Conservation (phyloP, 768 basidiomycete species). For the Pleurotus tuber-regium region DNA sequence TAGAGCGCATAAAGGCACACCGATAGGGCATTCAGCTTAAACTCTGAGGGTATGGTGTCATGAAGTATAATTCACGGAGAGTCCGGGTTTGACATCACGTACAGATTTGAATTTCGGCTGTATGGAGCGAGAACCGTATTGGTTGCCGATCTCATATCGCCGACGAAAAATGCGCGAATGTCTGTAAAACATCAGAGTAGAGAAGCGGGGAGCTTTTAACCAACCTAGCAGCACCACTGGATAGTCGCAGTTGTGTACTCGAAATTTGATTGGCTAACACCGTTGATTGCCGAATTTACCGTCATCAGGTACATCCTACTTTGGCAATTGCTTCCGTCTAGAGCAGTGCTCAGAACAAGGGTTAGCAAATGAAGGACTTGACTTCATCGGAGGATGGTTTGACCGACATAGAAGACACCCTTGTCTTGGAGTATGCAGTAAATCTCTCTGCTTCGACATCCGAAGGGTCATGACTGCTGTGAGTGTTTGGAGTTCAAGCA, state of each 20-base stretch:
- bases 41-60: too few species aligned
- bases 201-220: not conserved
- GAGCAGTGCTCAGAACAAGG: not conserved
- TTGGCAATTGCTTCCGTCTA: conserved; percentile 1
- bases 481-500: not conserved
- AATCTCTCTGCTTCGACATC: too few species aligned
- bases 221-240: too few species aligned
- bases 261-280: conserved; percentile 2
- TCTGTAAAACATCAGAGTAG: not conserved
- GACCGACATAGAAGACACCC: not conserved
- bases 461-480: not conserved
- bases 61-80: not conserved
- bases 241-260: too few species aligned
- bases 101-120: too few species aligned
- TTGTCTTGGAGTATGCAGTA: not conserved
- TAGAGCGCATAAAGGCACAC: not conserved
- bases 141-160: too few species aligned
- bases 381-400: not conserved
- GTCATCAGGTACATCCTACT: conserved; percentile 6
- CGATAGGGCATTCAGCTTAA: not conserved
- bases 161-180: too few species aligned
- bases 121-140: too few species aligned
- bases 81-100: too few species aligned
- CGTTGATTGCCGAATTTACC: conserved; percentile 5
- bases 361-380: not conserved